Conservation (phyloP, 2,329 filamentous ascomycete genomes). For the Lachnellula occidentalis region DNA sequence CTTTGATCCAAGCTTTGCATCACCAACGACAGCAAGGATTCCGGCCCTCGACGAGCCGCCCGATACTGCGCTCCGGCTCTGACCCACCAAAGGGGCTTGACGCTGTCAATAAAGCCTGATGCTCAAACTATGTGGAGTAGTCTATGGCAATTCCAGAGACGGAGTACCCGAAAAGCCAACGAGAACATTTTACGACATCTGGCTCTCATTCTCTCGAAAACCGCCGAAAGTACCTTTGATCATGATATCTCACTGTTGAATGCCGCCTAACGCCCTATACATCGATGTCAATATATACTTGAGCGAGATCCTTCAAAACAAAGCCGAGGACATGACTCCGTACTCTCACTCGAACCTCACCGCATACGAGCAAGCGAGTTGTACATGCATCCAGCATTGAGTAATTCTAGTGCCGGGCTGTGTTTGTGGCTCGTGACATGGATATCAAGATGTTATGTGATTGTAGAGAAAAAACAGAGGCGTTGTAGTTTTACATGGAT, state of each 20-base stretch:
- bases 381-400: no score
- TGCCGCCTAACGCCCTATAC: slow-evolving; percentile 1
- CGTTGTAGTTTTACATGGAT: no score
- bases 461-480: no score
- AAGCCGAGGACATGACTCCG: slow-evolving; percentile 5
- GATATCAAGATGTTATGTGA: no score
- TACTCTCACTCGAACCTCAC: slow-evolving; percentile 5
- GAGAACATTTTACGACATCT: background rate
- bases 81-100: background rate
- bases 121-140: background rate
- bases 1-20: background rate
- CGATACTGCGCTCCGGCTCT: background rate
- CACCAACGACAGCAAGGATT: background rate
- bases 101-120: background rate
- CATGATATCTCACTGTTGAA: background rate
- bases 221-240: background rate
- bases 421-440: no score
- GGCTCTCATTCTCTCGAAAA: background rate
- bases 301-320: slow-evolving; percentile 3
- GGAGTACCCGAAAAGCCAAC: background rate
- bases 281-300: slow-evolving; percentile 11
- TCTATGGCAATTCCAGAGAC: background rate
- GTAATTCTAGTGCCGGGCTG: no score
- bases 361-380: no score
- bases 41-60: background rate